Base-by-base conservation (phyloP, 805 yeast species). In the Cyberlindnera americana region DNA sequence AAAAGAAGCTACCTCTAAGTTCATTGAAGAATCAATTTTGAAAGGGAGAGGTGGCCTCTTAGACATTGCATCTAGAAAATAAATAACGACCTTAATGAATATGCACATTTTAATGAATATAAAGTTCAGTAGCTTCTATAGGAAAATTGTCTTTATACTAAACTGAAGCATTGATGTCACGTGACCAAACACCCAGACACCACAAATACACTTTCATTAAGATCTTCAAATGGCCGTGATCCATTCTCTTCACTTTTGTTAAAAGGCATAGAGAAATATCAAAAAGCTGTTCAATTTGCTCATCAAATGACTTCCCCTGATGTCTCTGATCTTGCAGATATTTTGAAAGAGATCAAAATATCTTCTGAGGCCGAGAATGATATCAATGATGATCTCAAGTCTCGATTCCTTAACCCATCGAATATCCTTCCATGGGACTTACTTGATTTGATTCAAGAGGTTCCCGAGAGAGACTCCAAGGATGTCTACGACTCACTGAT, bases 381-480 rank as follows among this genome's bases (percentile, higher is more conserved):
- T 40, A 26, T 44, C 11, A 49, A 49, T 6, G 44, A 53, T 3
- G 51, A 47, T 6, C 48, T 67, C 25, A 50, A 49, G 44, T 52
- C 62, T 0, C 72, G 69, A 33, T 79, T 77, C 38, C 64, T 89
- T 25, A 73, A 71, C 13, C 95, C 96, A 0, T 70, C 80, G 0
- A 68, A 71, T 31, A 66, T 69, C 32, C 65, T 91, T 16, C 69
- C 83, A 0, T 78, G 90, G 83, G 81, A 77, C 34, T 66, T 91
- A 48, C 66, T 90, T 7, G 85, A 84, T 53, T 58, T 76, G 16
- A 72, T 87, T 7, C 95, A 87, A 56, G 70, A 69, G 15, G 57
- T 66, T 3, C 86, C 84, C 1, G 55, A 62, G 5, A 59, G 55
- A 18, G 42, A 58, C 25, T 40, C 43, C 40, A 46, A 35, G 43